A percentile compares a stretch with the other conserved stretches of the same genome.
phyloP scores from a whole-genome alignment of 805 yeast genomes.

The Kodamaea laetipori region DNA sequence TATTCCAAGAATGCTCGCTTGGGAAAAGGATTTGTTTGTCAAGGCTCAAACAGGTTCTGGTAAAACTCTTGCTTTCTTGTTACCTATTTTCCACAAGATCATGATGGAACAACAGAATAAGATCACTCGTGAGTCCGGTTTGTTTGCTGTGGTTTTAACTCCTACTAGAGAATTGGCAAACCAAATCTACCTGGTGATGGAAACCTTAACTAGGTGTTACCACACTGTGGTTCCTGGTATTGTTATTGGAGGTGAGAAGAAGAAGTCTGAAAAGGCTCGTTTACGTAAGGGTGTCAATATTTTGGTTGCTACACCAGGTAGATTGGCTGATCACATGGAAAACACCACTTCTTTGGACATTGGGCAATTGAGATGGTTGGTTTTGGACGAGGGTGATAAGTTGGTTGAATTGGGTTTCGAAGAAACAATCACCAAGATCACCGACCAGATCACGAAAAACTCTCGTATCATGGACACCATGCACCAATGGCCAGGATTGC shows the following conservation, averaged over 20 bases:
- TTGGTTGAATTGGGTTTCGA: constrained; percentile 96
- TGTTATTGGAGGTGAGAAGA: constrained; percentile 98
- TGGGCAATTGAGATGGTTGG: constrained; percentile 78
- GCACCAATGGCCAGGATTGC: constrained; percentile 57
- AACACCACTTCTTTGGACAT: constrained; percentile 78
- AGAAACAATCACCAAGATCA: constrained; percentile 80
- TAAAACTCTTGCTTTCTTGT: constrained; percentile 82
- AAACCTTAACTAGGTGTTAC: constrained; percentile 69
- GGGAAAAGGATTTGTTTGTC: constrained; percentile 70
- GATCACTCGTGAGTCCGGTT: constrained; percentile 67
- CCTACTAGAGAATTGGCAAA: constrained; percentile 96
- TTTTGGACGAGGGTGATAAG: constrained; percentile 95
- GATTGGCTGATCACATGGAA: constrained; percentile 91
- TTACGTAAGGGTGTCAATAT: constrained; percentile 93
- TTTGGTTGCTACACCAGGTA: constrained; percentile 96
- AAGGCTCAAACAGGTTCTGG: constrained; percentile 99
- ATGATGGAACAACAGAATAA: constrained; percentile 50
- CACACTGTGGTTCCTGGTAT: constrained; percentile 93
- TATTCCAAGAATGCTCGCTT: constrained; percentile 57
- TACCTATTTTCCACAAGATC: constrained; percentile 79
- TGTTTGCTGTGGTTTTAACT: constrained; percentile 84
- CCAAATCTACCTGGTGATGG: constrained; percentile 83
- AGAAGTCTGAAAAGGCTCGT: constrained; percentile 94
- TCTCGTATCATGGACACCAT: constrained; percentile 41
- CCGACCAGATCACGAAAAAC: constrained; percentile 54